A percentile compares a stretch with the other conserved stretches of the same genome.
These are phyloP conservation scores for Termitomyces sp. DNA, from an alignment of 768 basidiomycete genomes.

Conservation along the genomic window DNA sequence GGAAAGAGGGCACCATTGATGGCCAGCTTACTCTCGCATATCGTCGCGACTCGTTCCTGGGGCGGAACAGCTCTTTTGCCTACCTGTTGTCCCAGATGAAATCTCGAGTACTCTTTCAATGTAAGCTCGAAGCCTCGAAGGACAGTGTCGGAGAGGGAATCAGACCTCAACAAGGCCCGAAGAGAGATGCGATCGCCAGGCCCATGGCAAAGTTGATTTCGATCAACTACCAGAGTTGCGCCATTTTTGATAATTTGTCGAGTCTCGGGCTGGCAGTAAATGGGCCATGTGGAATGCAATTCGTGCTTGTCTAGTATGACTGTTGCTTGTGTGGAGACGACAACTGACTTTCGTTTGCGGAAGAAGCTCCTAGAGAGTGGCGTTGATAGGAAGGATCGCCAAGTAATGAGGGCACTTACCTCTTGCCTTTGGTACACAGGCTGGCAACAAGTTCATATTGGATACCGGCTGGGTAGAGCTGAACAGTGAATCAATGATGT, in stretches of 20 bases:
- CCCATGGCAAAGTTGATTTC: conserved; percentile 75
- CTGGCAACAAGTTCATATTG: conserved; percentile 88
- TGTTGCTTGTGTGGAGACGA: conserved; percentile 58
- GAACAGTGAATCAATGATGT: background rate
- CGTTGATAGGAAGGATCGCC: background rate
- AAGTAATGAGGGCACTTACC: conserved; percentile 35
- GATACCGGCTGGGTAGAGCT: conserved; percentile 57
- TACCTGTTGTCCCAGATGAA: conserved; percentile 54
- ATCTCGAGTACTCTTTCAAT: conserved; percentile 72
- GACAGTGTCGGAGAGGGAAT: conserved; percentile 58
- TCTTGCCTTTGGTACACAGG: conserved; percentile 82
- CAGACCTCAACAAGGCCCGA: conserved; percentile 66
- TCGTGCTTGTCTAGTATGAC: conserved; percentile 93
- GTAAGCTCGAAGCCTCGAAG: conserved; percentile 82
- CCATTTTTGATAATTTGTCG: conserved; percentile 63
- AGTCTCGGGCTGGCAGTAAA: conserved; percentile 74
- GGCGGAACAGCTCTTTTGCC: conserved; percentile 53
- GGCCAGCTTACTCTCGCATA: conserved; percentile 68
- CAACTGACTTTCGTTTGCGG: conserved; percentile 68
- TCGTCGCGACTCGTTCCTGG: conserved; percentile 42
- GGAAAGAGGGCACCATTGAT: conserved; percentile 71
- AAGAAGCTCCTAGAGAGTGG: conserved; percentile 61
- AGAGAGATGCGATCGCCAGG: conserved; percentile 79
- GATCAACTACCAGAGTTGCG: conserved; percentile 69
- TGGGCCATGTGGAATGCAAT: conserved; percentile 88